Base-by-base conservation (phyloP, 768 basidiomycete genomes). In the Serendipita sp. region DNA sequence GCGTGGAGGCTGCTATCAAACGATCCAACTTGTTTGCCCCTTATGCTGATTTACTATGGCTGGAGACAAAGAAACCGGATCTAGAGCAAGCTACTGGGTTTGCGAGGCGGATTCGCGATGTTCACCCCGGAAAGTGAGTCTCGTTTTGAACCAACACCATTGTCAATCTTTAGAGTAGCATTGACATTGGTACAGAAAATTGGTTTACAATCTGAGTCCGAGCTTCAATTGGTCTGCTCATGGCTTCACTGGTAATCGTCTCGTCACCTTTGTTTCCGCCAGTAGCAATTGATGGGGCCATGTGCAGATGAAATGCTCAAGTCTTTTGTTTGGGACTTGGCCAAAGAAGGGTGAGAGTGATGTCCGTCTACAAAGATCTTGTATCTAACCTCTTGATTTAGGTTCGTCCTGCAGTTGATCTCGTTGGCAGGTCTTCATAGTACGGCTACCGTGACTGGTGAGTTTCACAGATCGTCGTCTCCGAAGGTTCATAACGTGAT, bases 191-290 rank as follows among this genome's bases (percentile, higher is more conserved):
- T 1, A 7, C 42, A 24, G 44, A 20, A 20, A 82, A 83, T 82
- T 96, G 67, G 91, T 95, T 22, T 96, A 94, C 71, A 96, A 95
- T 70, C 75, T 96, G 63, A 92, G 90, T 68, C 93, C 92, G 3
- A 90, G 89, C 69, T 95, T 95, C 77, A 92, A 94, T 71, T 95
- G 91, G 92, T 75, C 82, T n/a, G 79, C 77, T 26, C 83, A 86
- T 67, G 90, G 90, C 14, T 94, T 88, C 72, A 79, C 80, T 45
- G 68, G 70, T 61, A 33, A 28, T 44, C 61, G 2, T 22, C 30
- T 38, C 13, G 14, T 5, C 38, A 38, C 9, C n/a, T n/a, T n/a
- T n/a, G n/a, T 5, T 9, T 58, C 33, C n/a, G 17, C 26, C 30
- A 58, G 13, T n/a, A 13, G 31, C 11, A 9, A 11, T 31, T 58